Conservation (phyloP, 805 yeast genomes). For the Ogataea pignaliae region DNA sequence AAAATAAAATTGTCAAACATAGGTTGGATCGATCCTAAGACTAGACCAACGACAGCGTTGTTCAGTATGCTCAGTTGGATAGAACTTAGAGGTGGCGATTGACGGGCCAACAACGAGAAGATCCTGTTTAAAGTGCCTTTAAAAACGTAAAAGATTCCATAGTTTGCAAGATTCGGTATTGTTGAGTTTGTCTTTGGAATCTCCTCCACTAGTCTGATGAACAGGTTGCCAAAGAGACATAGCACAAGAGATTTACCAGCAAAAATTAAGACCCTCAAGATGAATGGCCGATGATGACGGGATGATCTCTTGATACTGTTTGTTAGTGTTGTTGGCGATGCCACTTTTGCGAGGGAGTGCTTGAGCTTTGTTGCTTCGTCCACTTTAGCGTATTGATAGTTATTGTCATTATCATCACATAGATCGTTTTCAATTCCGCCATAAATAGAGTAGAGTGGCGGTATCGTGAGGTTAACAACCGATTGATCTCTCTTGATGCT, state of each 20-base stretch:
- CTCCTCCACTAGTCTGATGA: constrained; percentile 48
- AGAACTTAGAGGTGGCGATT: constrained; percentile 19
- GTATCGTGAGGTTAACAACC: constrained; percentile 22
- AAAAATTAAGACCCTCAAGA: constrained; percentile 1
- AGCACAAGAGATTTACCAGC: constrained; percentile 16
- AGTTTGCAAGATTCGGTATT: constrained; percentile 24
- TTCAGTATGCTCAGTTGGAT: constrained; percentile 16
- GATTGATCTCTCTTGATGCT: constrained; percentile 11
- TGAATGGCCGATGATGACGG: background rate
- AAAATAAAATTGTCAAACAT: constrained; percentile 25
- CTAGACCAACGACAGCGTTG: constrained; percentile 47
- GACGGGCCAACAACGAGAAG: constrained; percentile 15
- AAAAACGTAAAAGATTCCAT: constrained; percentile 33
- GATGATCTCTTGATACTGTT: constrained; percentile 9
- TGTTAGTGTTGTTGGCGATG: constrained; percentile 5
- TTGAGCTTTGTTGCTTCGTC: no score
- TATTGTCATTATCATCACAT: constrained; percentile 14
- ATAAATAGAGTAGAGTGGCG: constrained; percentile 25
- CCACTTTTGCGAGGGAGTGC: no score
- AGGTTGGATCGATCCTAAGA: constrained; percentile 56
- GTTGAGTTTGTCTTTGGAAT: constrained; percentile 36
- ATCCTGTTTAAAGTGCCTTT: constrained; percentile 11
- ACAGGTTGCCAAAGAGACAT: constrained; percentile 46
- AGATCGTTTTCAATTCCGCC: constrained; percentile 20
- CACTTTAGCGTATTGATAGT: no score